phyloP scores from a whole-genome alignment of 257 asterid genomes.

The Fraxinus americana region DNA sequence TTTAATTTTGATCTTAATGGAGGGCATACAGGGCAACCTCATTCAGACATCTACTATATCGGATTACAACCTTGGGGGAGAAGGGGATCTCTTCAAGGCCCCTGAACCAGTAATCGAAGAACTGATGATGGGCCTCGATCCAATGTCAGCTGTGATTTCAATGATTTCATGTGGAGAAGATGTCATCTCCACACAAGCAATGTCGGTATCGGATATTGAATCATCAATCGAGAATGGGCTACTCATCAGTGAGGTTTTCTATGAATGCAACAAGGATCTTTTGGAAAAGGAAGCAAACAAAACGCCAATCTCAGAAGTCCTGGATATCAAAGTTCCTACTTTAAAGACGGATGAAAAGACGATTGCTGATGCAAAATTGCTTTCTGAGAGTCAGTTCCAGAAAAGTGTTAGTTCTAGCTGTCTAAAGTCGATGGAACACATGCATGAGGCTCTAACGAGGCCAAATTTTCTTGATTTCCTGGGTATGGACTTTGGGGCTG shows the following conservation, averaged over 20 bases:
- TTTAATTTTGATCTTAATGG: conserved; percentile 8
- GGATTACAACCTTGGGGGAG: conserved; percentile 54
- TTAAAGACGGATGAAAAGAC: conserved; percentile 21
- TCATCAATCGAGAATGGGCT: conserved; percentile 40
- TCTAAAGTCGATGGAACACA: conserved; percentile 41
- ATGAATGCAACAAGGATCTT: conserved; percentile 54
- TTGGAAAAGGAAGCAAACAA: conserved; percentile 51
- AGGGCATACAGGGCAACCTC: conserved; percentile 29
- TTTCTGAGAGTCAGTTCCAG: conserved; percentile 38
- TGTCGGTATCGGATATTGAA: conserved; percentile 41
- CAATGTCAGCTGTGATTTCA: conserved; percentile 45
- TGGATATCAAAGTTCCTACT: conserved; percentile 35
- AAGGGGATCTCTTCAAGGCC: conserved; percentile 60
- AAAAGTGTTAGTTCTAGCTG: conserved; percentile 45
- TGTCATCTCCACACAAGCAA: conserved; percentile 38
- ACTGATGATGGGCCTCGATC: conserved; percentile 45
- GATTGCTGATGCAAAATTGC: conserved; percentile 26
- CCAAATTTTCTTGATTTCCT: conserved; percentile 50
- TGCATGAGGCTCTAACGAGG: conserved; percentile 34
- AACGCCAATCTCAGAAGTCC: conserved; percentile 32
- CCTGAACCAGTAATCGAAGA: conserved; percentile 53
- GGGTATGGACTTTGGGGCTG: conserved; percentile 44
- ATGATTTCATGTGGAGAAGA: conserved; percentile 54
- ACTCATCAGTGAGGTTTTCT: conserved; percentile 47
- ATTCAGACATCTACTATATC: conserved; percentile 36